Evolutionary conservation across 495 filamentous ascomycete genomes (phyloP).

Genomic region (Tuber umbilicatum): DNA sequence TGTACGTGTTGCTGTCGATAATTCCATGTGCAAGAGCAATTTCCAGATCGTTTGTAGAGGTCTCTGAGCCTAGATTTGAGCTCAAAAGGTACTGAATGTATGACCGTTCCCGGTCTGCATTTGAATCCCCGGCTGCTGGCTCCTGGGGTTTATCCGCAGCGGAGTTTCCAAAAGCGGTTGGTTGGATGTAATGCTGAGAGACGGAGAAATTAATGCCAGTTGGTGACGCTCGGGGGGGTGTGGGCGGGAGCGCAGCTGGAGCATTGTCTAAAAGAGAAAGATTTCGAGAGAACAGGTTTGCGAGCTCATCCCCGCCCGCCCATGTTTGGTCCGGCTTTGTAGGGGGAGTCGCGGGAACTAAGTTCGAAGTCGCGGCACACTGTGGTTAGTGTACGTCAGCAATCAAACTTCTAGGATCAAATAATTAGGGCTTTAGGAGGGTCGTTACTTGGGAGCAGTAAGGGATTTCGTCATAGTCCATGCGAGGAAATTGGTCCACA

Average conservation of each 20-base stretch:
- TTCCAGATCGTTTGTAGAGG: slow-evolving; percentile 31
- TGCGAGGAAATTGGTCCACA: slow-evolving; percentile 34
- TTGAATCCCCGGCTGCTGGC: background rate
- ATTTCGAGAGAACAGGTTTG: slow-evolving; percentile 59
- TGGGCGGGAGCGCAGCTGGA: background rate
- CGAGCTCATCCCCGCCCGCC: slow-evolving; percentile 53
- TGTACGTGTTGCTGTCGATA: slow-evolving; percentile 22
- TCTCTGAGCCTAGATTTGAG: slow-evolving; percentile 31
- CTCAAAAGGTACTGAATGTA: slow-evolving; percentile 38
- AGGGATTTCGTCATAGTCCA: slow-evolving; percentile 38
- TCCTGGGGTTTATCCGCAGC: background rate
- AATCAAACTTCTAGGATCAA: background rate
- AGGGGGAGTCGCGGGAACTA: slow-evolving; percentile 35
- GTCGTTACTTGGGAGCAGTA: slow-evolving; percentile 36
- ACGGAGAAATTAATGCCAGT: slow-evolving; percentile 57
- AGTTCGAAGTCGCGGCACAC: slow-evolving; percentile 33
- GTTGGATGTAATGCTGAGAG: slow-evolving; percentile 68
- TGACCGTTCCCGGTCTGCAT: slow-evolving; percentile 18
- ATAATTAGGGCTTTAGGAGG: background rate
- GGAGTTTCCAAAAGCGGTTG: slow-evolving; percentile 9
- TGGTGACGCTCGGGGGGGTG: slow-evolving; percentile 24
- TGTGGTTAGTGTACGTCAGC: slow-evolving; percentile 14
- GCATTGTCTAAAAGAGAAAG: slow-evolving; percentile 47
- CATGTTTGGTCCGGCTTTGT: slow-evolving; percentile 20
- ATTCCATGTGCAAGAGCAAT: slow-evolving; percentile 38